A percentile compares a stretch with the other conserved stretches of the same genome.
These are phyloP conservation scores for Xylaria curta DNA, from an alignment of 495 filamentous ascomycete species.

Conservation along the genomic window DNA sequence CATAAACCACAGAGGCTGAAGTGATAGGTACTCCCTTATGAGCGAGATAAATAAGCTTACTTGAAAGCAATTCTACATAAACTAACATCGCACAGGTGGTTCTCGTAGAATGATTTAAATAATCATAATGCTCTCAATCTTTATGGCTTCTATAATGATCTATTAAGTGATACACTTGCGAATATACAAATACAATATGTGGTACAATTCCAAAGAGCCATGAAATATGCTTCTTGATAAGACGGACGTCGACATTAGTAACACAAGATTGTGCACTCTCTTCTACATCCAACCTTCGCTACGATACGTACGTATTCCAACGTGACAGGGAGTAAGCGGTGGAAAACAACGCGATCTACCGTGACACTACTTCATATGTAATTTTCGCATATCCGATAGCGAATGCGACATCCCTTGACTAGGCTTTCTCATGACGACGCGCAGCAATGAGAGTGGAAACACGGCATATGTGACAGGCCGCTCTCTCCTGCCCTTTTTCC, in stretches of 20 bases:
- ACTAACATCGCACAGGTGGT: neutral
- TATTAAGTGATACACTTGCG: too few species aligned
- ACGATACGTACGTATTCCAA: neutral
- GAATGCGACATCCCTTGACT: neutral
- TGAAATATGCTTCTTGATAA: neutral
- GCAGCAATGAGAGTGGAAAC: neutral
- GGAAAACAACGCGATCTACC: neutral
- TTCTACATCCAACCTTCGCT: neutral
- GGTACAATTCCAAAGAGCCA: neutral
- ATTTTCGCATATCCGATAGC: neutral
- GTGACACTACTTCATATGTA: neutral
- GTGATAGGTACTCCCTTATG: neutral
- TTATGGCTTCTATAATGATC: neutral
- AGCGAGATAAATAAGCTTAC: neutral
- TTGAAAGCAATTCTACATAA: neutral
- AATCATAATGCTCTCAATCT: neutral
- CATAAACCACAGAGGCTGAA: too few species aligned
- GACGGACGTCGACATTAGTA: neutral
- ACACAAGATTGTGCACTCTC: neutral
- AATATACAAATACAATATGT: too few species aligned
- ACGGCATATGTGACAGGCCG: neutral
- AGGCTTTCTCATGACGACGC: neutral
- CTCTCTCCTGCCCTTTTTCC: neutral
- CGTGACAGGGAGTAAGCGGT: neutral
- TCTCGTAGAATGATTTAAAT: neutral